Percentiles rank a stretch among this genome's conserved stretches.
phyloP scores from a whole-genome alignment of 2,329 filamentous ascomycete genomes.

The Blumeriella jaapii region DNA sequence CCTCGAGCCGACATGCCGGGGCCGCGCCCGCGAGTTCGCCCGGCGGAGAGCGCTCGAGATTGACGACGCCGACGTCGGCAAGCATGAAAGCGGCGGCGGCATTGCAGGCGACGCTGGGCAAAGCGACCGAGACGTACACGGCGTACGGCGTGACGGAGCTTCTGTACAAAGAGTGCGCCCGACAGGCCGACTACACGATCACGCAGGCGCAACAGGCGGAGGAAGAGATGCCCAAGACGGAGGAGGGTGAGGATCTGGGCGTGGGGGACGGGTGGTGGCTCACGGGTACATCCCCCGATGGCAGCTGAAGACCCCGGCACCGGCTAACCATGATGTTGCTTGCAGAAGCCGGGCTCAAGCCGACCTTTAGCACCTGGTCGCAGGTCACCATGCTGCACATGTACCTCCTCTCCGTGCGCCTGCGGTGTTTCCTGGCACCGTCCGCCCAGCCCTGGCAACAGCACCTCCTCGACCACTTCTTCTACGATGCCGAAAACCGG shows the following conservation, averaged over 20 bases:
- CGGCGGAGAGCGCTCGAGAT: no score
- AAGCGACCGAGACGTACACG: constrained; percentile 54
- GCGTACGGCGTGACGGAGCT: constrained; percentile 70
- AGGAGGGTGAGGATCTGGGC: constrained; percentile 74
- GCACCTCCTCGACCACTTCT: constrained; percentile 90
- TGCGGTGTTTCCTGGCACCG: constrained; percentile 60
- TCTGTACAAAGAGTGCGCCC: constrained; percentile 34
- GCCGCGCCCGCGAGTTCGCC: no score
- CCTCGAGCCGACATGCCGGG: no score
- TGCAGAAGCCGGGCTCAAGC: constrained; percentile 62
- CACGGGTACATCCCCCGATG: constrained; percentile 43
- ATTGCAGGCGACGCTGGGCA: constrained; percentile 10
- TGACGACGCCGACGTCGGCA: constrained; percentile 1
- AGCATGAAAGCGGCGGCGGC: constrained; percentile 10
- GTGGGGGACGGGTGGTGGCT: constrained; percentile 71
- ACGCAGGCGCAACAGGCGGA: constrained; percentile 33
- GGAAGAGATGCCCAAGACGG: constrained; percentile 56
- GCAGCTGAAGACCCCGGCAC: background rate
- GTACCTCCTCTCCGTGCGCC: constrained; percentile 75
- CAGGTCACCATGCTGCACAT: constrained; percentile 95
- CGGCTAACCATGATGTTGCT: constrained; percentile 2
- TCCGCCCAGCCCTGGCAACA: constrained; percentile 68
- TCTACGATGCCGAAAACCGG: constrained; percentile 73
- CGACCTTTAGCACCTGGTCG: constrained; percentile 92
- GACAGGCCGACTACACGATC: constrained; percentile 21